phyloP scores from a whole-genome alignment of 441 rosid genomes.

The Pelargonium cotyledonis region DNA sequence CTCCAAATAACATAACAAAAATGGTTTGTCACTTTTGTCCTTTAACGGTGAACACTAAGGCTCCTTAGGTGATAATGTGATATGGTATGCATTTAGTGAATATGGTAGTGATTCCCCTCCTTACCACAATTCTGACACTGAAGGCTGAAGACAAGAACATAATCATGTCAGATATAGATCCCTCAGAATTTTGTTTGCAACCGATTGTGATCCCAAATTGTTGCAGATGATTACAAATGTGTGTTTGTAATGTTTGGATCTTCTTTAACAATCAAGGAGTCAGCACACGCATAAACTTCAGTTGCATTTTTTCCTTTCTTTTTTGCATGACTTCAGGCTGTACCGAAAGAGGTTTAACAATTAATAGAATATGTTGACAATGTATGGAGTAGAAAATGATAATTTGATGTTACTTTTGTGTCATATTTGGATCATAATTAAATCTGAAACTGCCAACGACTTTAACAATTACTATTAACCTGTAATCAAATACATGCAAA shows the following conservation, averaged over 20 bases:
- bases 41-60: background rate
- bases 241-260: background rate
- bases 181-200: background rate
- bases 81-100: background rate
- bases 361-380: background rate
- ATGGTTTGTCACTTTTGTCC: background rate
- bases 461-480: background rate
- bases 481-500: background rate
- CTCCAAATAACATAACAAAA: background rate
- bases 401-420: background rate
- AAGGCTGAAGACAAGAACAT: background rate
- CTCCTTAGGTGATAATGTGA: background rate
- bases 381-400: background rate
- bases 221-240: background rate
- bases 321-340: background rate
- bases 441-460: background rate
- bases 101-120: background rate
- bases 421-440: background rate
- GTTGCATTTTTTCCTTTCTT: too few species aligned
- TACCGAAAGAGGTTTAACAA: background rate
- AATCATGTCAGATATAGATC: background rate
- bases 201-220: background rate
- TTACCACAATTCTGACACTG: background rate
- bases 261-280: background rate
- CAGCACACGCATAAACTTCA: too few species aligned